A percentile compares a stretch with the other conserved stretches of the same genome.
phyloP scores from a whole-genome alignment of 371 early-diverging fungal species.

The Rhizopus stolonifer region DNA sequence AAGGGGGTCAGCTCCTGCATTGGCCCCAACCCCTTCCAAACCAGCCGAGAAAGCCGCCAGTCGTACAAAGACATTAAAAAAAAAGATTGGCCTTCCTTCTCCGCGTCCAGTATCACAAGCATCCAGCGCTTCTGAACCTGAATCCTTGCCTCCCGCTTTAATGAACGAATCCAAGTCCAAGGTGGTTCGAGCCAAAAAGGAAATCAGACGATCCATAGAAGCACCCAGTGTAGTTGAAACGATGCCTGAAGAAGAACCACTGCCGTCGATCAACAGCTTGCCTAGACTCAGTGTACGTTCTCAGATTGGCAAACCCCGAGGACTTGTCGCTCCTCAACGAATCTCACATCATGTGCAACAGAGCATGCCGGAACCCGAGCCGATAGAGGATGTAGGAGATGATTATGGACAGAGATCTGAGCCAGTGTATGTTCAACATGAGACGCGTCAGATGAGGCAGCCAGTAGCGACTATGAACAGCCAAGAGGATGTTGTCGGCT shows the following conservation, averaged over 20 bases:
- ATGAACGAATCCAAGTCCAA: slow-evolving; percentile 68
- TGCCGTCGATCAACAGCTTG: slow-evolving; percentile 35
- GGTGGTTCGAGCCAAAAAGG: slow-evolving; percentile 69
- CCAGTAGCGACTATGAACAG: slow-evolving; percentile 10
- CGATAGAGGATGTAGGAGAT: slow-evolving; percentile 51
- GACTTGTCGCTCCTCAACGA: slow-evolving; percentile 14
- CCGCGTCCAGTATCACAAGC: slow-evolving; percentile 24
- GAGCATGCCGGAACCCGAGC: slow-evolving; percentile 36
- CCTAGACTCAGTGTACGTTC: slow-evolving; percentile 30
- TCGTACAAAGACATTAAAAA: slow-evolving; percentile 22
- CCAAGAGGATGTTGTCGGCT: slow-evolving; percentile 58
- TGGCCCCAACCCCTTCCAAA: slow-evolving; percentile 5
- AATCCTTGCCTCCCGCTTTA: slow-evolving; percentile 50
- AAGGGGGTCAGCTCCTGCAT: slow-evolving; percentile 40
- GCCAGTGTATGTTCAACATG: slow-evolving; percentile 13
- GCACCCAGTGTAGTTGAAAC: slow-evolving; percentile 50
- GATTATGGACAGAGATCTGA: slow-evolving; percentile 35
- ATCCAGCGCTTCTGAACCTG: slow-evolving; percentile 16
- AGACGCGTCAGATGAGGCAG: slow-evolving; percentile 24
- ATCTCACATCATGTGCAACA: slow-evolving; percentile 19
- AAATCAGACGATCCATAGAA: slow-evolving; percentile 80
- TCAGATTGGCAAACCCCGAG: slow-evolving; percentile 36
- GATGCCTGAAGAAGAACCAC: slow-evolving; percentile 32
- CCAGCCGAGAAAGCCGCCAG: slow-evolving; percentile 11
- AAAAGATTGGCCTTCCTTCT: slow-evolving; percentile 19